Evolutionary conservation across 352 stramenopile species (phyloP).

Genomic region (Pythium aristosporum): DNA sequence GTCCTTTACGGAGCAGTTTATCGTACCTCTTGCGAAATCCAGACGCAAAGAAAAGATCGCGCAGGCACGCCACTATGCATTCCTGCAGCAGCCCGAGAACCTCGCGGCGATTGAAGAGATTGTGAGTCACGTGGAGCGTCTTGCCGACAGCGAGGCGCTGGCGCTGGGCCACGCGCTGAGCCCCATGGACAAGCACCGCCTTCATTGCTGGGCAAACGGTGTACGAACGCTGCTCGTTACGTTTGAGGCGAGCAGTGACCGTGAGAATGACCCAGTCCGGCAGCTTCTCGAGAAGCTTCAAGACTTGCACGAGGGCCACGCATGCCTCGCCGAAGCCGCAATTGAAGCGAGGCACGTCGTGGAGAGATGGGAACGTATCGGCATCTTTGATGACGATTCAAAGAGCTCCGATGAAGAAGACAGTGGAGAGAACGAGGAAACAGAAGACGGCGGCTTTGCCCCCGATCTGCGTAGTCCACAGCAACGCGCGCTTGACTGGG

Average conservation of each 20-base stretch:
- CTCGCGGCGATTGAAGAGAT: slow-evolving; percentile 41
- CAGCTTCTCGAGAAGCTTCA: slow-evolving; percentile 50
- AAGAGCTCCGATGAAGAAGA: slow-evolving; percentile 25
- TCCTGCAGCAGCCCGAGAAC: slow-evolving; percentile 55
- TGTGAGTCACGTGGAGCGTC: slow-evolving; percentile 38
- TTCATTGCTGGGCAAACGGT: slow-evolving; percentile 40
- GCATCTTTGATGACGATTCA: slow-evolving; percentile 40
- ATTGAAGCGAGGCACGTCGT: slow-evolving; percentile 49
- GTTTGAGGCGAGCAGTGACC: slow-evolving; percentile 50
- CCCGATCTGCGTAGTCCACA: background rate
- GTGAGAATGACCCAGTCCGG: slow-evolving; percentile 46
- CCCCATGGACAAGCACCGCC: slow-evolving; percentile 53
- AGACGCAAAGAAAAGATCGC: slow-evolving; percentile 45
- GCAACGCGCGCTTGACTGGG: background rate
- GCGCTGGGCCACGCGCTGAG: slow-evolving; percentile 29
- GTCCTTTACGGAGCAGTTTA: slow-evolving; percentile 51
- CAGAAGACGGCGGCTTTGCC: too few species aligned
- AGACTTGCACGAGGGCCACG: slow-evolving; percentile 52
- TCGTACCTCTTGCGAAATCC: slow-evolving; percentile 34
- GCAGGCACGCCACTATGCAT: slow-evolving; percentile 48
- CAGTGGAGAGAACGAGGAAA: slow-evolving; percentile 8
- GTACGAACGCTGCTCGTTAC: slow-evolving; percentile 39
- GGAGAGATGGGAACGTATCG: slow-evolving; percentile 50
- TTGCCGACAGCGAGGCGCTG: slow-evolving; percentile 28
- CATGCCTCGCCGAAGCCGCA: slow-evolving; percentile 52